Percentiles rank a stretch among this genome's conserved stretches.
Conservation (phyloP, 805 yeast species). For the Nakazawaea wyomingensis region DNA sequence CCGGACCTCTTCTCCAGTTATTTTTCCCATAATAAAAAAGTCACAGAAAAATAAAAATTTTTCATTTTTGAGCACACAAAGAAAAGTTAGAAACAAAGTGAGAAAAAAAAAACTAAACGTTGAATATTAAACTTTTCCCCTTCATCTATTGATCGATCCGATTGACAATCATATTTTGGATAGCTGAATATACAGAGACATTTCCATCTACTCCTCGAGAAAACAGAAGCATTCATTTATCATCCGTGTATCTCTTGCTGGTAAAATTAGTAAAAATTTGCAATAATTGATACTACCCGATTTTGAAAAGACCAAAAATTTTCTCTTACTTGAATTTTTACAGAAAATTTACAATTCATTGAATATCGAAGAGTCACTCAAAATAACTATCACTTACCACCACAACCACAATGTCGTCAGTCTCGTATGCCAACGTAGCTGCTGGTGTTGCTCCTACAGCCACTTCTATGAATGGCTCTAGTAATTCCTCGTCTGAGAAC, state of each 20-base stretch:
- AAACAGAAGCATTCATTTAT: background rate
- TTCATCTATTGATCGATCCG: background rate
- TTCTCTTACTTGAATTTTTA: too few species aligned
- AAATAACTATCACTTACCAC: too few species aligned
- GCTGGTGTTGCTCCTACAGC: constrained; percentile 19
- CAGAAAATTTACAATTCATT: too few species aligned
- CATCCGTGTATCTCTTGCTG: background rate
- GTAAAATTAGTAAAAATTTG: too few species aligned
- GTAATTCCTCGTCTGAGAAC: constrained; percentile 5
- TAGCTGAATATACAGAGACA: background rate
- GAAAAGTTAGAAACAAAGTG: background rate
- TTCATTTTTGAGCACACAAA: background rate
- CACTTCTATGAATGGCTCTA: constrained; percentile 8
- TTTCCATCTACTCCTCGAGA: background rate
- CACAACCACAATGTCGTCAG: constrained; percentile 11
- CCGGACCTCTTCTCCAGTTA: constrained; percentile 1
- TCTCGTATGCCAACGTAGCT: constrained; percentile 23
- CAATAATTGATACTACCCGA: too few species aligned
- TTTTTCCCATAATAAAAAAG: background rate
- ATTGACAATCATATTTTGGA: background rate
- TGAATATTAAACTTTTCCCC: background rate
- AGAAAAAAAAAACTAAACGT: background rate
- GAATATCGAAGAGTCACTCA: background rate
- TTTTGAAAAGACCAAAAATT: too few species aligned
- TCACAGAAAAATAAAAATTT: background rate